Percentiles rank a stretch among this genome's conserved stretches.
phyloP scores from a whole-genome alignment of 2,329 filamentous ascomycete genomes.

The Leptographium radiaticola region DNA sequence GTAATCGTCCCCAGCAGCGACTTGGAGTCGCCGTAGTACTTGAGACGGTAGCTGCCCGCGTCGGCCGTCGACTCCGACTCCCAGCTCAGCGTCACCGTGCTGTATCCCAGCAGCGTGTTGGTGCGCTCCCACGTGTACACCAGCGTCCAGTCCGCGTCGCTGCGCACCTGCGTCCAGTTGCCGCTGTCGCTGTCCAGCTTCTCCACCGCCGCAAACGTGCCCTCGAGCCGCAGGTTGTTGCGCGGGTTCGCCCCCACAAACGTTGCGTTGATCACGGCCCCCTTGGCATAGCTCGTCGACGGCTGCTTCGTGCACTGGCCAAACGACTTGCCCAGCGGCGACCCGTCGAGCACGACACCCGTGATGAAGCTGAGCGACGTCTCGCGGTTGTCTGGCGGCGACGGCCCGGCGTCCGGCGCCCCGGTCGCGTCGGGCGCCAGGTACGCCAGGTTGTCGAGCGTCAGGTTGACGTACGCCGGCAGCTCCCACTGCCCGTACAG shows the following conservation, averaged over 20 bases:
- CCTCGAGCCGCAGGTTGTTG: slow-evolving; percentile 68
- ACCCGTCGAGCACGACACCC: slow-evolving; percentile 60
- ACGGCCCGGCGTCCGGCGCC: slow-evolving; percentile 38
- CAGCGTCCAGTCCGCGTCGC: slow-evolving; percentile 72
- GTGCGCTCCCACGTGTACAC: slow-evolving; percentile 68
- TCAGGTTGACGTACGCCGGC: slow-evolving; percentile 77
- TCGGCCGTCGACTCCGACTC: slow-evolving; percentile 51
- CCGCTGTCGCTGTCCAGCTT: slow-evolving; percentile 25
- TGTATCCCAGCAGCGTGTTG: slow-evolving; percentile 57
- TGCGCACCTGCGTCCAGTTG: slow-evolving; percentile 53
- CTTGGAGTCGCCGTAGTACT: slow-evolving; percentile 75
- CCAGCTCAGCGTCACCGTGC: slow-evolving; percentile 66
- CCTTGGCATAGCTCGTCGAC: slow-evolving; percentile 36
- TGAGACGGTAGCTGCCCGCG: slow-evolving; percentile 57
- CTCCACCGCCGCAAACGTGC: slow-evolving; percentile 68
- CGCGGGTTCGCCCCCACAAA: slow-evolving; percentile 83
- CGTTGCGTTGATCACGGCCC: slow-evolving; percentile 46
- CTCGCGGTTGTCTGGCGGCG: slow-evolving; percentile 66
- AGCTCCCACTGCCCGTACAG: slow-evolving; percentile 75
- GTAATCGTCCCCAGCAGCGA: slow-evolving; percentile 37
- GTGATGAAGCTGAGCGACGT: slow-evolving; percentile 69
- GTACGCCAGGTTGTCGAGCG: slow-evolving; percentile 56
- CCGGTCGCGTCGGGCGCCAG: slow-evolving; percentile 37
- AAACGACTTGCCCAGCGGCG: slow-evolving; percentile 53
- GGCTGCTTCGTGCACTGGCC: slow-evolving; percentile 47